These are phyloP conservation scores for Penicillium occitanis DNA, from an alignment of 2,329 filamentous ascomycete species.

Conservation along the genomic window DNA sequence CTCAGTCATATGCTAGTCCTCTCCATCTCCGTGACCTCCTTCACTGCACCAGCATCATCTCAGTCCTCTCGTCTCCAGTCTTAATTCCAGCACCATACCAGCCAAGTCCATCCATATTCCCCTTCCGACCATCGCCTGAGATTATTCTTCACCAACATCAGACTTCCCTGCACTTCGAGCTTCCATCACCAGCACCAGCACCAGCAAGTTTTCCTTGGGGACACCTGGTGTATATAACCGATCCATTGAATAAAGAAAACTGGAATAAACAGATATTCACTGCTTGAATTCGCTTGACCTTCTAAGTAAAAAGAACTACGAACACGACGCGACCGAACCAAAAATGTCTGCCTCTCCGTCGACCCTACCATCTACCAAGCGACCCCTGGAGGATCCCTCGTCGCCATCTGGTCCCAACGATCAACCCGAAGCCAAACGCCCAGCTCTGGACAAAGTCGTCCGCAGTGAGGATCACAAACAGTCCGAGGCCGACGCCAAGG, in stretches of 20 bases:
- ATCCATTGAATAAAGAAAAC: conserved; percentile 53
- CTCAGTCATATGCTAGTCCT: conserved; percentile 12
- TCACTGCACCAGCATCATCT: conserved; percentile 19
- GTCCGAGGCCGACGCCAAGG: conserved; percentile 45
- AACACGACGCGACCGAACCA: conserved; percentile 32
- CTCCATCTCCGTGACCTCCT: conserved; percentile 16
- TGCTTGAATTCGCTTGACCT: conserved; percentile 44
- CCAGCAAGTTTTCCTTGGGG: conserved; percentile 92
- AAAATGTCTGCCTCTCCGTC: conserved; percentile 68
- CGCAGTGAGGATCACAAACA: conserved; percentile 59
- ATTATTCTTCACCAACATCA: conserved; percentile 7
- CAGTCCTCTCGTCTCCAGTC: conserved; percentile 16
- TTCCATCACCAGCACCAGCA: conserved; percentile 52
- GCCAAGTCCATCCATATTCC: conserved; percentile 12
- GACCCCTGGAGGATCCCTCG: conserved; percentile 93
- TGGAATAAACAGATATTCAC: conserved; percentile 49
- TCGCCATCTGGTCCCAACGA: conserved; percentile 89
- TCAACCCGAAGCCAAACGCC: conserved; percentile 95
- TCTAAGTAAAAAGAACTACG: conserved; percentile 34
- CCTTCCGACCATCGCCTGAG: conserved; percentile 19
- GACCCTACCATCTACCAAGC: conserved; percentile 63
- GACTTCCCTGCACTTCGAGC: conserved; percentile 25
- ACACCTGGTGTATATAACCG: conserved; percentile 79
- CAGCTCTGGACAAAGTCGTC: conserved; percentile 87
- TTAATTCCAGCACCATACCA: conserved; percentile 14